phyloP scores from a whole-genome alignment of 257 asterid genomes.

The Hygrophila difformis region DNA sequence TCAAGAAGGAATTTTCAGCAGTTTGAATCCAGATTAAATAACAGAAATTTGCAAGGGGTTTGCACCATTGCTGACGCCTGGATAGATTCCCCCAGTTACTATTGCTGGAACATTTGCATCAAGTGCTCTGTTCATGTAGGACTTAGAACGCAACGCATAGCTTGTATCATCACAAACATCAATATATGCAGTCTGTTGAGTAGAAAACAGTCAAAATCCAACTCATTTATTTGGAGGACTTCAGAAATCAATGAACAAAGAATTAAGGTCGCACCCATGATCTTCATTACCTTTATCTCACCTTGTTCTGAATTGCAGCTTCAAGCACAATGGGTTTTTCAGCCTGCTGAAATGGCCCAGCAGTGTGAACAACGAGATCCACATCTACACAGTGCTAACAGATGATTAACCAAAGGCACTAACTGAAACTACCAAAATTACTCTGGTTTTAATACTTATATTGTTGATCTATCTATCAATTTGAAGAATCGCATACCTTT shows the following conservation, averaged over 20 bases:
- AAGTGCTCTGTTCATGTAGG: slow-evolving; percentile 59
- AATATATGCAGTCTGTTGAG: slow-evolving; percentile 75
- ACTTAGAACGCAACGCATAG: slow-evolving; percentile 68
- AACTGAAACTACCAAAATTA: background rate
- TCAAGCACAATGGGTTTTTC: slow-evolving; percentile 70
- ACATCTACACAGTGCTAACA: slow-evolving; percentile 46
- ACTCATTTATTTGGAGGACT: slow-evolving; percentile 3
- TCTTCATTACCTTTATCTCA: slow-evolving; percentile 67
- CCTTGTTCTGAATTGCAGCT: slow-evolving; percentile 95
- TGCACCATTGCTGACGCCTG: slow-evolving; percentile 97
- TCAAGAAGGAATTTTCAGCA: too few relatives aligned
- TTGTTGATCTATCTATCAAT: background rate
- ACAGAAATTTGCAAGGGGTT: slow-evolving; percentile 26
- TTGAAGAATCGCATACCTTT: slow-evolving; percentile 31
- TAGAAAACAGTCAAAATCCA: slow-evolving; percentile 4
- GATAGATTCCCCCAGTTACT: slow-evolving; percentile 93
- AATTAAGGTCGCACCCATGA: background rate
- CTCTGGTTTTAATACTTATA: background rate
- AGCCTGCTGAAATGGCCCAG: slow-evolving; percentile 95
- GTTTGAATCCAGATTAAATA: too few relatives aligned
- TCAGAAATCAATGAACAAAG: background rate
- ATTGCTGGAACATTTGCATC: slow-evolving; percentile 80
- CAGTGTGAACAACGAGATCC: slow-evolving; percentile 86
- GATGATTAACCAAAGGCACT: background rate
- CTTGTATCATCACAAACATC: slow-evolving; percentile 93